phyloP scores from a whole-genome alignment of 164 flowering plant species.

The Dillenia turbinata region DNA sequence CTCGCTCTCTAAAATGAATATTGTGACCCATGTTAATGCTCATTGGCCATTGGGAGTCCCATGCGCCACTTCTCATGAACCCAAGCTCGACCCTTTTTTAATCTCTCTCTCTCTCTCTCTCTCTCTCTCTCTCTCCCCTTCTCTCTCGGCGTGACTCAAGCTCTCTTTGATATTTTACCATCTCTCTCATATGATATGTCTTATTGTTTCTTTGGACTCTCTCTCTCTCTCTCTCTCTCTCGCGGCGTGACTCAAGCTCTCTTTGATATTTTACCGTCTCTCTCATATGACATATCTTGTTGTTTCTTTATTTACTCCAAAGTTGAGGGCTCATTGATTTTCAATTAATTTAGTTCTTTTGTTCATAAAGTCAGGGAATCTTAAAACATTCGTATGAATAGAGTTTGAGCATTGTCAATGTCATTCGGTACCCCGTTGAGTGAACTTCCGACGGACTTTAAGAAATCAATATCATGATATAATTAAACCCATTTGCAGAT shows the following conservation, averaged over 20 bases:
- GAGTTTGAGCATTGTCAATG: too few species aligned
- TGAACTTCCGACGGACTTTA: too few species aligned
- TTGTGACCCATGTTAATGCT: constrained; percentile 7
- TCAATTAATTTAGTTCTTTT: neutral
- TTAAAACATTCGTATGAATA: neutral
- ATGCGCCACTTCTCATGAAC: constrained; percentile 40
- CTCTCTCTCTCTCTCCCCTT: neutral
- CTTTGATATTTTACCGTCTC: neutral
- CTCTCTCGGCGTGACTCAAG: neutral
- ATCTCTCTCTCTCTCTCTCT: neutral
- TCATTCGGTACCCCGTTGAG: too few species aligned
- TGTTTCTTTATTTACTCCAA: neutral
- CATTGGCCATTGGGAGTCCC: constrained; percentile 36
- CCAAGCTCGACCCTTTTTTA: neutral
- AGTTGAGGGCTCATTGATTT: neutral
- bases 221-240: neutral
- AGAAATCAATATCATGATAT: too few species aligned
- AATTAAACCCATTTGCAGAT: too few species aligned
- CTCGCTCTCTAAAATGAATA: too few species aligned
- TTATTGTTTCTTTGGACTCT: neutral
- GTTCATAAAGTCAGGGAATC: neutral
- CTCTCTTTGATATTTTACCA: neutral
- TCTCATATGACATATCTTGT: neutral
- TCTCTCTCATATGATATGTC: neutral
- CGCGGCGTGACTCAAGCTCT: neutral